phyloP scores from a whole-genome alignment of 768 basidiomycete genomes.

The Coprinopsis marcescibilis region DNA sequence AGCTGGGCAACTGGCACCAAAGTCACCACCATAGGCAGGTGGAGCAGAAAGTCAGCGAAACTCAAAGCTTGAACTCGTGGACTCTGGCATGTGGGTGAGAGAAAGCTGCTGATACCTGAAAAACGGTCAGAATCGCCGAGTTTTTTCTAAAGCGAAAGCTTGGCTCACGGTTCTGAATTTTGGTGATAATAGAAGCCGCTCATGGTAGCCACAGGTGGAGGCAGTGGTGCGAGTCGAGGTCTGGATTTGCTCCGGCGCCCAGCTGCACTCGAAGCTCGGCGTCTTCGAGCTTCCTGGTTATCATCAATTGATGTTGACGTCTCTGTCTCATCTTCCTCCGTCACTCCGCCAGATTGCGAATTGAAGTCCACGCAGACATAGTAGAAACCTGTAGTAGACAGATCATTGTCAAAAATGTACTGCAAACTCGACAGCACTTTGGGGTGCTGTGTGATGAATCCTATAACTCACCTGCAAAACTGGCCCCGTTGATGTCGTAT shows the following conservation, averaged over 20 bases:
- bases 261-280: conserved; percentile 42
- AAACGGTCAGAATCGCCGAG: conserved; percentile 8
- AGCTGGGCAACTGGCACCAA: too few species aligned
- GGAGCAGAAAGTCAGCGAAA: conserved; percentile 51
- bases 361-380: conserved; percentile 94
- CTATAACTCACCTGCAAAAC: conserved; percentile 74
- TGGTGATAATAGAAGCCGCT: conserved; percentile 91
- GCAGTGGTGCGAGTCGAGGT: conserved; percentile 41
- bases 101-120: conserved; percentile 85
- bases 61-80: conserved; percentile 75
- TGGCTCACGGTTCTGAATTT: conserved; percentile 83
- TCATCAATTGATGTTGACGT: conserved; percentile 18
- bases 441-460: conserved; percentile 2
- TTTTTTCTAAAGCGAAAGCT: conserved; percentile 3
- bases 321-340: conserved; percentile 28
- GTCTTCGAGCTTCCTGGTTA: conserved; percentile 24
- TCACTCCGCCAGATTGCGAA: conserved; percentile 38
- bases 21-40: neutral
- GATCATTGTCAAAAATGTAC: conserved; percentile 9
- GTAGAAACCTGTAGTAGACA: conserved; percentile 70
- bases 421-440: conserved; percentile 7
- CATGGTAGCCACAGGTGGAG: conserved; percentile 64
- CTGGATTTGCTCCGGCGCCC: conserved; percentile 31
- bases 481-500: conserved; percentile 90
- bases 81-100: conserved; percentile 70